Evolutionary conservation across 306 rosid species (phyloP).

Genomic region (Corylus americana): DNA sequence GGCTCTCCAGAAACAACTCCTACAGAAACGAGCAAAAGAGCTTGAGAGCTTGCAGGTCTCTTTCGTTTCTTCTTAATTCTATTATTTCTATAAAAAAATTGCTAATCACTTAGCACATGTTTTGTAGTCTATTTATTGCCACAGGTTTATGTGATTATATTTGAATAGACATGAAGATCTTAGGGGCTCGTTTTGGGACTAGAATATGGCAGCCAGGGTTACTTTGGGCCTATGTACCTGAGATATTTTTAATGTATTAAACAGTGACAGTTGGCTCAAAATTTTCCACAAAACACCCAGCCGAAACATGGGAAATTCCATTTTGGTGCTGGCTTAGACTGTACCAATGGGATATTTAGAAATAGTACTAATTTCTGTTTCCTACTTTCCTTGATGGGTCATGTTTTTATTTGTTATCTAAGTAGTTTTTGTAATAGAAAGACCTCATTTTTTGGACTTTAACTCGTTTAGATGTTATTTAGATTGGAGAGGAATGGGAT

Average conservation of each 20-base stretch:
- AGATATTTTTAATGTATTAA: not conserved
- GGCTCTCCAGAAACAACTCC: constrained; percentile 88
- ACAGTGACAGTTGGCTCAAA: not conserved
- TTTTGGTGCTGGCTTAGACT: not conserved
- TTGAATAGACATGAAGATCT: not conserved
- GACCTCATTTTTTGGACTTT: constrained; percentile 22
- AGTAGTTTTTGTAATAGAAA: not conserved
- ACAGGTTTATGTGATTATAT: not conserved
- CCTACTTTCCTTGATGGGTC: not conserved
- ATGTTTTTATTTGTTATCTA: not conserved
- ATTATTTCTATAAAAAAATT: constrained; percentile 1
- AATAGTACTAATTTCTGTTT: not conserved
- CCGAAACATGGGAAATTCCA: not conserved
- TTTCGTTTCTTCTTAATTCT: constrained; percentile 30
- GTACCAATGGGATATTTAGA: not conserved
- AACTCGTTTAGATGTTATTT: constrained; percentile 31
- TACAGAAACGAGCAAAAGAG: constrained; percentile 90
- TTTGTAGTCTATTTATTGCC: not conserved
- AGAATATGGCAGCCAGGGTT: not conserved
- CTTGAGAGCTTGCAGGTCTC: constrained; percentile 81
- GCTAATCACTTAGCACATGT: not conserved
- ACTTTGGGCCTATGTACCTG: not conserved
- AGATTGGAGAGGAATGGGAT: constrained; percentile 99
- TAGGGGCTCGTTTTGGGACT: not conserved
- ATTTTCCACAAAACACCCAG: not conserved